These are phyloP conservation scores for Carex littledalei DNA, from an alignment of 176 grass and related monocot species.

Conservation along the genomic window DNA sequence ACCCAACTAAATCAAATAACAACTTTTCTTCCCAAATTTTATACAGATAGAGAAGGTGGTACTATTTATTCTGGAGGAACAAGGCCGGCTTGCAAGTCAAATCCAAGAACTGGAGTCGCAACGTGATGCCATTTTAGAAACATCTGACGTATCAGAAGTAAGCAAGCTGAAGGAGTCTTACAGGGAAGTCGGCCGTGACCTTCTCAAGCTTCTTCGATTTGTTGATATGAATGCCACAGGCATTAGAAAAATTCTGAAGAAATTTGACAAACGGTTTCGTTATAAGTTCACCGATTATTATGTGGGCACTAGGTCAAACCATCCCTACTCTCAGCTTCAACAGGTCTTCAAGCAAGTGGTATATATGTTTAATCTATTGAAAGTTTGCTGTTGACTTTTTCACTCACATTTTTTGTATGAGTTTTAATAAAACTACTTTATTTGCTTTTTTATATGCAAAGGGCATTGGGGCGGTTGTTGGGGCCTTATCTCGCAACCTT, in stretches of 20 bases:
- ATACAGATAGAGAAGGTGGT: conserved; percentile 87
- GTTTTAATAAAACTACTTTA: conserved; percentile 25
- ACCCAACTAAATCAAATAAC: neutral
- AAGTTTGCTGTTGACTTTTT: neutral
- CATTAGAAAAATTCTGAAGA: conserved; percentile 90
- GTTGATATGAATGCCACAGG: conserved; percentile 91
- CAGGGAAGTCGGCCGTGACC: conserved; percentile 57
- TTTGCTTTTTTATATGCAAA: conserved; percentile 13
- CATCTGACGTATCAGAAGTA: conserved; percentile 38
- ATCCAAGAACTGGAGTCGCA: conserved; percentile 58
- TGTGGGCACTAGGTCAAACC: conserved; percentile 70
- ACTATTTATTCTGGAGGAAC: conserved; percentile 84
- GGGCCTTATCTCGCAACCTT: conserved; percentile 81
- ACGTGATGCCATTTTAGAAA: conserved; percentile 31
- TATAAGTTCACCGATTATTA: conserved; percentile 91
- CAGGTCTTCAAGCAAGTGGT: conserved; percentile 99
- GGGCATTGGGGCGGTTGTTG: conserved; percentile 91
- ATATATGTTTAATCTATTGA: conserved; percentile 6
- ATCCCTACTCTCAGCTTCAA: conserved; percentile 91
- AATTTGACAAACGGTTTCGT: conserved; percentile 82
- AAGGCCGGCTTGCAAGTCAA: conserved; percentile 76
- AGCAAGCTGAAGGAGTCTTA: conserved; percentile 56
- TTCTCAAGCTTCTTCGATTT: conserved; percentile 84
- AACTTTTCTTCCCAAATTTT: conserved; percentile 14
- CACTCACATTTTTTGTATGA: neutral